phyloP scores from a whole-genome alignment of 495 filamentous ascomycete species.

The Lophiostoma macrostomum region DNA sequence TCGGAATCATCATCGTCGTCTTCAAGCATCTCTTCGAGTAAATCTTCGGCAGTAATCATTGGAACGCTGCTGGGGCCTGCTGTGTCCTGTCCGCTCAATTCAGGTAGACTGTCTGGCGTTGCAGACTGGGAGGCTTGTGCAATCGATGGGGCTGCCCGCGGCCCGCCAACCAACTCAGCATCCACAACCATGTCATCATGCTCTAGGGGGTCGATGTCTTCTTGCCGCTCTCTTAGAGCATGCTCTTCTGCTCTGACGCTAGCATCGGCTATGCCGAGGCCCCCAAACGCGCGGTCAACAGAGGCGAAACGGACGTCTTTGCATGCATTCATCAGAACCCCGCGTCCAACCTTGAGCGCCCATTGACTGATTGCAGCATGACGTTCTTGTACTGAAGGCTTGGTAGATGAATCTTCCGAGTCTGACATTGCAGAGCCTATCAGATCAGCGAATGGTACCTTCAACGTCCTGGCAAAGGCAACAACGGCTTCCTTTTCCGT shows the following conservation, averaged over 20 bases:
- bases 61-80: background rate
- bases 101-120: background rate
- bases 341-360: constrained; percentile 60
- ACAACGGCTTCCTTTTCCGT: constrained; percentile 56
- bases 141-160: constrained; percentile 19
- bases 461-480: constrained; percentile 55
- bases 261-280: constrained; percentile 44
- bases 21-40: constrained; percentile 19
- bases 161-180: constrained; percentile 18
- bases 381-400: constrained; percentile 32
- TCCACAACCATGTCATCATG: constrained; percentile 26
- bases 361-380: constrained; percentile 54
- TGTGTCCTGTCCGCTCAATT: background rate
- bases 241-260: constrained; percentile 34
- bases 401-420: constrained; percentile 1
- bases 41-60: background rate
- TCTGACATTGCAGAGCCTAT: constrained; percentile 40
- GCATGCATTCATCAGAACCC: constrained; percentile 60
- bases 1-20: constrained; percentile 29
- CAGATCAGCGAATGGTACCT: constrained; percentile 52
- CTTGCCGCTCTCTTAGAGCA: constrained; percentile 19
- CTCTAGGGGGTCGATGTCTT: constrained; percentile 28
- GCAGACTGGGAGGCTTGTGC: constrained; percentile 8
- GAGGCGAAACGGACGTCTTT: constrained; percentile 56
- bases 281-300: constrained; percentile 64